Evolutionary conservation across 805 yeast species (phyloP).

Genomic region (Scheffersomyces stipitis): DNA sequence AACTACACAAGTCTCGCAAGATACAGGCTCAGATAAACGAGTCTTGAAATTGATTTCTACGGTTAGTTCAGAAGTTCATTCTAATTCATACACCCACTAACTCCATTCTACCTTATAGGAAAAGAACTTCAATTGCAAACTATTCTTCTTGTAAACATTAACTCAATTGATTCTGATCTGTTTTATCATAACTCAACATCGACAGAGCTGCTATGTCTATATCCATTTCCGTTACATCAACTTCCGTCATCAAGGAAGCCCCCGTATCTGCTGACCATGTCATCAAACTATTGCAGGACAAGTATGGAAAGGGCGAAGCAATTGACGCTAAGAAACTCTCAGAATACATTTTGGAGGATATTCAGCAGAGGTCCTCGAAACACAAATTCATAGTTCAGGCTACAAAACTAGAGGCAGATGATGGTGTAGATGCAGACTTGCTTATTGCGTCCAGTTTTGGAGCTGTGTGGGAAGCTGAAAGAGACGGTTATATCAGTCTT

Average conservation of each 20-base stretch:
- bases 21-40: too few species aligned
- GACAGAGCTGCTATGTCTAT: too few species aligned
- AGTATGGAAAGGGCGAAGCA: background rate
- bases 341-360: slow-evolving; percentile 26
- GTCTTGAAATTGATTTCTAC: too few species aligned
- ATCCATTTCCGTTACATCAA: background rate
- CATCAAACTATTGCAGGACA: background rate
- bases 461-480: slow-evolving; percentile 55
- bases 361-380: slow-evolving; percentile 48
- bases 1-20: too few species aligned
- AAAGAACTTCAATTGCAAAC: too few species aligned
- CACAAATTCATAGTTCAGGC: slow-evolving; percentile 56
- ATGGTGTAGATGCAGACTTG: slow-evolving; percentile 17
- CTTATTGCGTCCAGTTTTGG: slow-evolving; percentile 42
- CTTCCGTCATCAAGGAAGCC: slow-evolving; percentile 2
- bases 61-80: too few species aligned
- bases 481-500: slow-evolving; percentile 52
- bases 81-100: too few species aligned
- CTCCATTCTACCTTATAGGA: too few species aligned
- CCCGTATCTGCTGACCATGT: slow-evolving; percentile 1
- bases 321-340: slow-evolving; percentile 25
- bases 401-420: slow-evolving; percentile 24
- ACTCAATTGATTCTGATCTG: too few species aligned
- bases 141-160: too few species aligned
- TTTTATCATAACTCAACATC: too few species aligned